Evolutionary conservation across 192 early-diverging fungal species (phyloP), one percentile per base, ranked within the genome.

Genomic region (Obelidium mucronatum): DNA sequence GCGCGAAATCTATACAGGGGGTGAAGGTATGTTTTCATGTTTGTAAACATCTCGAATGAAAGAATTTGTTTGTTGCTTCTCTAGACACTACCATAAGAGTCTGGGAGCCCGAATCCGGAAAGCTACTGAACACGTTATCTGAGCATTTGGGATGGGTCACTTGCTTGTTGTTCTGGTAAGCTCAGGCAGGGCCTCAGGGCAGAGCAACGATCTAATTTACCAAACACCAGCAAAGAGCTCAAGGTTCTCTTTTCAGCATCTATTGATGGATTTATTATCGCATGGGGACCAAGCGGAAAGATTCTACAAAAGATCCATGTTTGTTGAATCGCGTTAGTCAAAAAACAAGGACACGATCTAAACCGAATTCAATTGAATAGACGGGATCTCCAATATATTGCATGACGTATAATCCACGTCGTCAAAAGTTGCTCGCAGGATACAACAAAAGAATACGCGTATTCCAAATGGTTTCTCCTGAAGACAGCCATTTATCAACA

Each of bases 81-180:
- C 30, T n/a, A 86, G 86, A 89, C 70, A 74, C 81, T 3, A 64
- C 81, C 13, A 83, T 88, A 26, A 51, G 79, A 42, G 85, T 88
- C 19, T 90, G 89, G 83, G 88, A 90, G 36, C 42, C 53, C 3
- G 88, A 90, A 58, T 79, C 87, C 1, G 86, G 88, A 22, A 89
- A 88, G 44, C 69, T 87, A 1, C 33, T 84, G 30, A 63, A 63
- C 40, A 63, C 66, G 1, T 75, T 83, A 53, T 67, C 69, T 15
- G 87, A 84, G 40, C 88, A 90, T 62, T 51, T 61, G 30, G 88
- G 88, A 40, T 90, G 86, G 86, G 76, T 90, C 33, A 89, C 87
- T 26, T 74, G 67, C 28, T 63, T 90, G 40, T 64, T 84, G 11
- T 90, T 80, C 51, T 88, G 87, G 87, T 88, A 82, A 3, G 19